Evolutionary conservation across 2,329 filamentous ascomycete genomes (phyloP), one percentile per base, ranked within the genome.

Genomic region (Teratosphaeria epicoccoides): DNA sequence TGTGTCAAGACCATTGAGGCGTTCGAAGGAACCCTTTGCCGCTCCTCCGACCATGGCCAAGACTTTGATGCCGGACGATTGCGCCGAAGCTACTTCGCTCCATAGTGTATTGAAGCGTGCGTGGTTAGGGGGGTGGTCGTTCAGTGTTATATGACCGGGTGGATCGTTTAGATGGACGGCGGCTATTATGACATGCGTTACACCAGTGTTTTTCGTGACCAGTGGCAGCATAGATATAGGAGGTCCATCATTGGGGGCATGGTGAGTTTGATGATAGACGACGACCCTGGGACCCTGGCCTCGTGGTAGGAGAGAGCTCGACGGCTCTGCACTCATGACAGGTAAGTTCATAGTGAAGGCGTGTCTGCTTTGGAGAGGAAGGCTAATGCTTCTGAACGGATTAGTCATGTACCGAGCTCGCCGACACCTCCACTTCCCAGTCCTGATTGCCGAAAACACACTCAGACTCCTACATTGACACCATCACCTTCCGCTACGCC

Each of bases 31-130:
- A 10, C 89, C 90, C 53, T 78, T 77, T 0, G 88, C 88, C 2
- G 89, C 88, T 14, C 90, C 90, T 37, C 90, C 90, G 1, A 95
- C 75, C 87, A 96, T 93, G 50, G 81, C 87, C 65, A 95, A 76
- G 11, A 95, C 81, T 61, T 85, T 88, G 56, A 95, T 76, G 43
- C 88, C 88, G 6, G 77, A 76, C 1, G 78, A 78, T 66, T 93
- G 85, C 5, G 95, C 72, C 56, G 82, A 73, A 6, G 78, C 76
- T 7, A 88, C 79, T 68, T 96, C 90, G 22, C 78, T 78, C 88
- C 89, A 96, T 29, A 95, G 75, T 1, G 81, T 80, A 26, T 79
- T 73, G 68, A 85, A 91, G 57, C 81, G 78, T 4, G 79, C 68
- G 49, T 65, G 58, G n/a, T 78, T 71, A 0, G 87, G 87, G 0